phyloP scores from a whole-genome alignment of 2,329 filamentous ascomycete genomes.

The Aspergillus proliferans region DNA sequence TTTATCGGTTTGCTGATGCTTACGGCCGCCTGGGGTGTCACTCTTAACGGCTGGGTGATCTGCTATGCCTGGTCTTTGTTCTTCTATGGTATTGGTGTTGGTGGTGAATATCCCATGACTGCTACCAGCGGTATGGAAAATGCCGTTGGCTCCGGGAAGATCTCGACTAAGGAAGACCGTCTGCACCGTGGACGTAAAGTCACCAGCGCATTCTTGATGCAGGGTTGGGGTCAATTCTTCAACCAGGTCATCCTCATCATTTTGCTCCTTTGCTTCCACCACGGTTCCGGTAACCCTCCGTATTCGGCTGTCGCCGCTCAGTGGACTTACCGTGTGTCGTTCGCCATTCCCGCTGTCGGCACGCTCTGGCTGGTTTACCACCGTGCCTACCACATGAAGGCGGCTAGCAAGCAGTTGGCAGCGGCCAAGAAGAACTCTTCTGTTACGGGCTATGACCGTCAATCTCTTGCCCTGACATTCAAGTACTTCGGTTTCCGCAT shows the following conservation, averaged over 20 bases:
- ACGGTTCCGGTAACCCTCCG: slow-evolving; percentile 65
- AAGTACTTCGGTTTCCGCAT: slow-evolving; percentile 80
- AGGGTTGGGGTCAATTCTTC: slow-evolving; percentile 93
- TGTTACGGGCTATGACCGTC: slow-evolving; percentile 88
- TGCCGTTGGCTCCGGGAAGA: slow-evolving; percentile 73
- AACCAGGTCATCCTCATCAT: slow-evolving; percentile 89
- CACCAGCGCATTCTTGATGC: slow-evolving; percentile 94
- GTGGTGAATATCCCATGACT: slow-evolving; percentile 91
- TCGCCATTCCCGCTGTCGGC: slow-evolving; percentile 82
- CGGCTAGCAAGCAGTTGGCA: slow-evolving; percentile 74
- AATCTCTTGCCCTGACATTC: slow-evolving; percentile 72
- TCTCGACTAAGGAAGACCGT: slow-evolving; percentile 87
- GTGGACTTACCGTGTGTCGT: slow-evolving; percentile 87
- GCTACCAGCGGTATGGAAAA: slow-evolving; percentile 94
- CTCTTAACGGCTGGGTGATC: slow-evolving; percentile 89
- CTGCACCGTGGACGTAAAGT: slow-evolving; percentile 94
- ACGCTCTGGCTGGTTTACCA: slow-evolving; percentile 95
- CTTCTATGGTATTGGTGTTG: slow-evolving; percentile 67
- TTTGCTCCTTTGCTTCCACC: slow-evolving; percentile 81
- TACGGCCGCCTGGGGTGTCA: slow-evolving; percentile 81
- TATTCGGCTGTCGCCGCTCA: slow-evolving; percentile 74
- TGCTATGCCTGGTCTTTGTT: slow-evolving; percentile 94
- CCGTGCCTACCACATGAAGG: slow-evolving; percentile 89
- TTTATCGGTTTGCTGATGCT: slow-evolving; percentile 87
- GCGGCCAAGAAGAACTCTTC: slow-evolving; percentile 77